These are phyloP conservation scores for Clavispora asparagi DNA, from an alignment of 805 yeast genomes.

Conservation along the genomic window DNA sequence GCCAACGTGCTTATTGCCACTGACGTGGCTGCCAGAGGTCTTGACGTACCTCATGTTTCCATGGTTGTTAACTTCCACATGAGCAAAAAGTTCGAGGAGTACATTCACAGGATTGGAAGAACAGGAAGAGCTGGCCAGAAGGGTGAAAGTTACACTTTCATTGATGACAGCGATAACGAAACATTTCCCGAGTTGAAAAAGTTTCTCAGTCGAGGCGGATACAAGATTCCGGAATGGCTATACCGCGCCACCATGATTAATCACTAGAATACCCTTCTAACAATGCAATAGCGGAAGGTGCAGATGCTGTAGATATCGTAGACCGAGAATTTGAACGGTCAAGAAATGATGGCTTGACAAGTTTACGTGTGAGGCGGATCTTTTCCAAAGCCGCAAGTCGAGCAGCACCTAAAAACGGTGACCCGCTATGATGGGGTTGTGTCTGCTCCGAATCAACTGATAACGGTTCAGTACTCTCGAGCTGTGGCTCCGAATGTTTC, in stretches of 20 bases:
- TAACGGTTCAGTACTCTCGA: too few species aligned
- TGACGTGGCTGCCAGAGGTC: conserved; percentile 94
- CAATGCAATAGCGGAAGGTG: neutral
- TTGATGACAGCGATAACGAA: conserved; percentile 52
- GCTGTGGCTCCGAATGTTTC: neutral
- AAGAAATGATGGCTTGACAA: neutral
- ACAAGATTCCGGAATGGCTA: conserved; percentile 26
- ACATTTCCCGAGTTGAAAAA: conserved; percentile 47
- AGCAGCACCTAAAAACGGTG: neutral
- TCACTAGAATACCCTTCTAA: neutral
- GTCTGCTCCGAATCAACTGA: too few species aligned
- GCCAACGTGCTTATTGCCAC: conserved; percentile 78
- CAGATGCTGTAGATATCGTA: neutral
- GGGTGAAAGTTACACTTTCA: conserved; percentile 74
- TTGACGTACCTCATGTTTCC: conserved; percentile 84
- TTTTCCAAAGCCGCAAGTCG: neutral
- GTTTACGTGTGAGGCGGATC: neutral
- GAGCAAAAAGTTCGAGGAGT: conserved; percentile 73
- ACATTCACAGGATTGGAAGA: conserved; percentile 90
- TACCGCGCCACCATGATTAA: neutral
- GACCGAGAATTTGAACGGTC: neutral
- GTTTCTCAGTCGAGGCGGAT: conserved; percentile 38
- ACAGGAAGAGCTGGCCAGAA: conserved; percentile 90
- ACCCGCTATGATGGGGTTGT: neutral
- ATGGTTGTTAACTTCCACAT: conserved; percentile 84